Percentiles rank a stretch among this genome's conserved stretches.
Conservation (phyloP, 805 yeast species). For the Diddensiella transvaalensis region DNA sequence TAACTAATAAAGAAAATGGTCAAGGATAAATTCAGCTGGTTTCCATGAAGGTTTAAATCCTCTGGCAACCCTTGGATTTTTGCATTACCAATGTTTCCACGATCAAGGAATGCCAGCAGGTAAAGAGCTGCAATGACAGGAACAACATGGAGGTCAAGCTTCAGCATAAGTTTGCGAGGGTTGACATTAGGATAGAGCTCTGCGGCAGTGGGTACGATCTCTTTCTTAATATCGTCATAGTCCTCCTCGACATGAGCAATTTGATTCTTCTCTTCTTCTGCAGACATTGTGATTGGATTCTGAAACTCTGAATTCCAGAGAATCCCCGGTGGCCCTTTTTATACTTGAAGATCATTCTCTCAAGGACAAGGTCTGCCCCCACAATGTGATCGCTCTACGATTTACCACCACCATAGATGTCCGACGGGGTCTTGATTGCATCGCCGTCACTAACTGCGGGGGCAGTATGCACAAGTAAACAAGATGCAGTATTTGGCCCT, state of each 20-base stretch:
- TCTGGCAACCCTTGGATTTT: slow-evolving; percentile 47
- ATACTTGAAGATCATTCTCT: too few relatives aligned
- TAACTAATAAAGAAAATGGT: slow-evolving; percentile 38
- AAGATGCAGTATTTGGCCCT: too few relatives aligned
- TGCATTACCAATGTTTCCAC: slow-evolving; percentile 53
- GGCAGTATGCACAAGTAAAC: too few relatives aligned
- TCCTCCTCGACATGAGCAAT: background rate
- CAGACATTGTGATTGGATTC: too few relatives aligned
- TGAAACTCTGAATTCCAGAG: too few relatives aligned
- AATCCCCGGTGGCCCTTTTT: too few relatives aligned
- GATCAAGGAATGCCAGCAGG: slow-evolving; percentile 47
- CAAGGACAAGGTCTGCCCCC: background rate
- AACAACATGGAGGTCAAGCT: slow-evolving; percentile 42
- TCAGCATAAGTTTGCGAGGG: slow-evolving; percentile 29
- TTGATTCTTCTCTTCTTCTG: background rate
- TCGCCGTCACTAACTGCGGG: too few relatives aligned
- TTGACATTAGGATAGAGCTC: slow-evolving; percentile 18
- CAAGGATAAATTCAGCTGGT: slow-evolving; percentile 43
- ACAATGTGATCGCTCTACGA: background rate
- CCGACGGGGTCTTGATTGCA: too few relatives aligned
- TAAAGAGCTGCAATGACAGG: slow-evolving; percentile 46
- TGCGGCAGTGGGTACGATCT: slow-evolving; percentile 5
- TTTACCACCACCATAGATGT: background rate
- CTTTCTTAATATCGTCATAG: slow-evolving; percentile 15
- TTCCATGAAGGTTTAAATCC: slow-evolving; percentile 40